A percentile compares a stretch with the other conserved stretches of the same genome.
Conservation (phyloP, 164 flowering plant species). For the Vitis labrusca region DNA sequence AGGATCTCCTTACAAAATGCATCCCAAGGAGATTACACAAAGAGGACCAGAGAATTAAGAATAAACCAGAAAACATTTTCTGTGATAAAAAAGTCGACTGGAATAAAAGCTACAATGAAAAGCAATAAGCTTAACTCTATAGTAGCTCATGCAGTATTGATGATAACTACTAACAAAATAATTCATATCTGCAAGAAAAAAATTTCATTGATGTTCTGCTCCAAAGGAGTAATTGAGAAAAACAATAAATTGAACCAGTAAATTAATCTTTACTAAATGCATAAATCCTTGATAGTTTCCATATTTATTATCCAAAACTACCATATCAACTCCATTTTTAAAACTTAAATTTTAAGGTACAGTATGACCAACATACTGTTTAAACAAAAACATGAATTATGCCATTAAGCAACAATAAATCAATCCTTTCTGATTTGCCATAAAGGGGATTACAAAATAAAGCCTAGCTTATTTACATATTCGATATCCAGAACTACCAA, state of each 20-base stretch:
- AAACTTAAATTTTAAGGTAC: too few relatives aligned
- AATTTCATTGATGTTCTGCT: background rate
- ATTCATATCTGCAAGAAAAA: background rate
- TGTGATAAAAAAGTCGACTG: background rate
- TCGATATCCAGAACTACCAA: too few relatives aligned
- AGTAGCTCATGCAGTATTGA: background rate
- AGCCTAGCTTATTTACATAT: too few relatives aligned
- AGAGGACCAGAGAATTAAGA: background rate
- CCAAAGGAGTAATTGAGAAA: background rate
- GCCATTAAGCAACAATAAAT: too few relatives aligned
- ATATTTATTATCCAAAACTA: too few relatives aligned
- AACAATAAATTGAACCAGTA: background rate
- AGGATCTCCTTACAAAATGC: too few relatives aligned
- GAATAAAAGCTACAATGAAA: background rate
- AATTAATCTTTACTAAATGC: background rate
- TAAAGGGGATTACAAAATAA: too few relatives aligned
- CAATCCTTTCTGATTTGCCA: too few relatives aligned
- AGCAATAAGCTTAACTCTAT: background rate
- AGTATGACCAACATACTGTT: too few relatives aligned
- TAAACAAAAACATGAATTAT: too few relatives aligned
- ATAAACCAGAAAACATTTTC: background rate
- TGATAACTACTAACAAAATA: background rate
- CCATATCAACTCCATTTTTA: too few relatives aligned
- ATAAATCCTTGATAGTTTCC: too few relatives aligned
- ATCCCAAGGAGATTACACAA: background rate